Evolutionary conservation across 768 basidiomycete species (phyloP).

Genomic region (Phlebiopsis flavidoalba): DNA sequence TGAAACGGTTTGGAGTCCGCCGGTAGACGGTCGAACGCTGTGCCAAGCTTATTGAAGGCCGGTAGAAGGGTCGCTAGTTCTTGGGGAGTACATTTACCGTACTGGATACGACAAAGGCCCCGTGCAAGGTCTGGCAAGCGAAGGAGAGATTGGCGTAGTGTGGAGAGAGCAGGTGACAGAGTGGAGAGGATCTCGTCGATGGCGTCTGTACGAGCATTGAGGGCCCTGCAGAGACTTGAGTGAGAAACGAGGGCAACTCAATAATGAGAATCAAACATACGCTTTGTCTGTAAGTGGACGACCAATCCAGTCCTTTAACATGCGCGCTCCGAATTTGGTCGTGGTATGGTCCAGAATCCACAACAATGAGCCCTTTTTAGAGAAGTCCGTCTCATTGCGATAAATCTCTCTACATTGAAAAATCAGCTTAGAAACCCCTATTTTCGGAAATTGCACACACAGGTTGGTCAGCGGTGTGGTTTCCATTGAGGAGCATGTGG

Average conservation of each 20-base stretch:
- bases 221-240: constrained; percentile 37
- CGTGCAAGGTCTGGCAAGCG: constrained; percentile 83
- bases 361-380: constrained; percentile 69
- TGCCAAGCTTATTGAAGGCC: constrained; percentile 68
- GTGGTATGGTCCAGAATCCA: constrained; percentile 84
- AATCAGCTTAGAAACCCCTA: neutral
- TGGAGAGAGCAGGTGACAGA: constrained; percentile 54
- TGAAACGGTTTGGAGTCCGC: constrained; percentile 49
- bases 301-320: constrained; percentile 83
- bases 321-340: constrained; percentile 83
- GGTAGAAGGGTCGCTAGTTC: constrained; percentile 74
- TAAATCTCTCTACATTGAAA: constrained; percentile 69
- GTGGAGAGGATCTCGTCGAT: constrained; percentile 76
- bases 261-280: constrained; percentile 30
- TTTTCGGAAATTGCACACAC: constrained; percentile 24
- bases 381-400: constrained; percentile 80
- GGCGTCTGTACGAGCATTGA: constrained; percentile 77
- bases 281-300: constrained; percentile 70
- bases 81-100: constrained; percentile 85
- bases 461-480: constrained; percentile 84
- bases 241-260: neutral
- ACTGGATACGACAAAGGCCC: constrained; percentile 85
- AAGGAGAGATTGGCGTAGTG: constrained; percentile 63
- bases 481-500: constrained; percentile 89
- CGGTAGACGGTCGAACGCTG: constrained; percentile 49